These are phyloP conservation scores for Plasmodium knowlesi DNA, from an alignment of 169 alveolate species.

Conservation along the genomic window DNA sequence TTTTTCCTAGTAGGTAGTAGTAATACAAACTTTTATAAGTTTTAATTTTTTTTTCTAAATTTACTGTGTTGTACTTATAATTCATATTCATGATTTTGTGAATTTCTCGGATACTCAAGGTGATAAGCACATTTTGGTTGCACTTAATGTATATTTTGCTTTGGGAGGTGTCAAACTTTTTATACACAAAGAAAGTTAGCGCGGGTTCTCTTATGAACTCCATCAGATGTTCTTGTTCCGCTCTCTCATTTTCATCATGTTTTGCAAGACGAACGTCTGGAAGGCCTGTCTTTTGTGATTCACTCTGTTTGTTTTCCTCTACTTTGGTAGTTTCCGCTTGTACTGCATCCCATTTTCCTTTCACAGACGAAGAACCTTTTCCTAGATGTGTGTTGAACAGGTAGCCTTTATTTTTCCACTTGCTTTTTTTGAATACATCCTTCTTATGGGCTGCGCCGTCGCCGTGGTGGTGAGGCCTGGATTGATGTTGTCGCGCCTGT, in stretches of 20 bases:
- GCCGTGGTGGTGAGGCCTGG: neutral
- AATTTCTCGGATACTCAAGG: slow-evolving; percentile 44
- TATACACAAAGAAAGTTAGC: slow-evolving; percentile 10
- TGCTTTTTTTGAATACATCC: neutral
- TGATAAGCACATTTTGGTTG: slow-evolving; percentile 18
- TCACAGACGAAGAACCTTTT: neutral
- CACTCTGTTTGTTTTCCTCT: neutral
- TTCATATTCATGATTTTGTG: slow-evolving; percentile 34
- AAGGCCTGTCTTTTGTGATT: neutral
- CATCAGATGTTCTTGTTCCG: neutral
- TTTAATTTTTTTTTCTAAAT: slow-evolving; percentile 58
- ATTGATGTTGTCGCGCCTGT: neutral
- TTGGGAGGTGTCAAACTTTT: slow-evolving; percentile 58
- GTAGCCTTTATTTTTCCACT: slow-evolving; percentile 28
- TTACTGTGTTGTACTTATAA: slow-evolving; percentile 11
- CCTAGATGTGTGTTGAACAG: slow-evolving; percentile 24
- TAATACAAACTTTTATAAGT: slow-evolving; percentile 19
- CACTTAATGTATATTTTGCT: slow-evolving; percentile 18
- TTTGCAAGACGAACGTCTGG: neutral
- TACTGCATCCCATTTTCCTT: neutral
- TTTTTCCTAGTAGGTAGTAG: slow-evolving; percentile 51
- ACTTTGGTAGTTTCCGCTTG: neutral
- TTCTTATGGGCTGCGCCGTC: neutral
- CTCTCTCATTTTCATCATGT: neutral
- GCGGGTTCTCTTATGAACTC: slow-evolving; percentile 2